Evolutionary conservation across 1,139 yeast species (phyloP).

Genomic region (Suhomyces atakaporum): DNA sequence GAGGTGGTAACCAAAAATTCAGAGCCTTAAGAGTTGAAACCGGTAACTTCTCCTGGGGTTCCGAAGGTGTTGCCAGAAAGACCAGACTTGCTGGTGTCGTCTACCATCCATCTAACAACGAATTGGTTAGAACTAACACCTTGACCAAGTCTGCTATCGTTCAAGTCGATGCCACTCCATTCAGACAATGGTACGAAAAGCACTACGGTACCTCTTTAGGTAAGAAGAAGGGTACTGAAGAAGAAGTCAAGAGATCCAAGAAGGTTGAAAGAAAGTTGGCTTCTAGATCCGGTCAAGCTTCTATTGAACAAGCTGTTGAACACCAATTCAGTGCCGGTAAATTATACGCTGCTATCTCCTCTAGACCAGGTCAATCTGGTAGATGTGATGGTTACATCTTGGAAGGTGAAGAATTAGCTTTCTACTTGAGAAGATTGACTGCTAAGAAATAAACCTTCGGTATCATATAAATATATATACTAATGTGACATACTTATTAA

Average conservation of each 20-base stretch:
- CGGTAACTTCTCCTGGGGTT: conserved; percentile 99
- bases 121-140: conserved; percentile 99
- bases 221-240: conserved; percentile 67
- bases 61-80: conserved; percentile 98
- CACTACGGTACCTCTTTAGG: conserved; percentile 96
- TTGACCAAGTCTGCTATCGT: conserved; percentile 98
- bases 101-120: conserved; percentile 99
- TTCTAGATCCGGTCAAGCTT: conserved; percentile 81
- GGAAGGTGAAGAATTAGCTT: conserved; percentile 99
- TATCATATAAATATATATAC: conserved; percentile 8
- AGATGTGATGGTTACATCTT: conserved; percentile 99
- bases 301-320: conserved; percentile 88
- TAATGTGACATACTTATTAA: conserved; percentile 3
- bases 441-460: conserved; percentile 82
- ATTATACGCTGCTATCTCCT: conserved; percentile 97
- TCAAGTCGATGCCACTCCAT: conserved; percentile 99
- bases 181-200: conserved; percentile 99
- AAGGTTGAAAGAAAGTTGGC: conserved; percentile 90
- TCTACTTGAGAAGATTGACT: conserved; percentile 99
- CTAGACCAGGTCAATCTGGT: conserved; percentile 99
- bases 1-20: conserved; percentile 99
- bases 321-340: conserved; percentile 98
- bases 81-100: conserved; percentile 98
- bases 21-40: conserved; percentile 99
- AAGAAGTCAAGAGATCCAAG: conserved; percentile 68